Evolutionary conservation across 2,329 filamentous ascomycete species (phyloP), one percentile per base, ranked within the genome.

Genomic region (Alternaria brassicicola): DNA sequence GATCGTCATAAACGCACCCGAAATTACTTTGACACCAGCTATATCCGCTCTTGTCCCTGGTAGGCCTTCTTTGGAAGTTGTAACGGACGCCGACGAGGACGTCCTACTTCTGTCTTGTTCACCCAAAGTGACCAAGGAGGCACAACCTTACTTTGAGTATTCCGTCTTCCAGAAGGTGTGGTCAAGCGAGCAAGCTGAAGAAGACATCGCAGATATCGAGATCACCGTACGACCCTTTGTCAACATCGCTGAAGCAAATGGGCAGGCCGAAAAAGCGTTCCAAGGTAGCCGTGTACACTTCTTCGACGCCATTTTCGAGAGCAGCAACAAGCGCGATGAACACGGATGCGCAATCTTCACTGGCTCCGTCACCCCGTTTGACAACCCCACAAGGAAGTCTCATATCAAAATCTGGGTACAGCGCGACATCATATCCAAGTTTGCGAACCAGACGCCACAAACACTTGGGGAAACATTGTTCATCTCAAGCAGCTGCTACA

Each of bases 131-230:
- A 39, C 45, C 23, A 17, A 41, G 17, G 46, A 50, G 25, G 59
- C 64, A 25, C 61, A 68, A n/a, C 52, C 66, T 4, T 72, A 68
- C 42, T 71, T 71, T 17, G 66, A 72, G 23, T 73, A 71, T 51
- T 58, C 62, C 0, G 33, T 71, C 8, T 62, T 60, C 9, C 62
- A 70, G 19, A 68, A 61, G 15, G n/a, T 57, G 0, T 69, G 67
- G 64, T 46, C 35, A 6, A 39, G 35, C 17, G 15, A 28, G 13
- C 55, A 52, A 2, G 30, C 25, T 19, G 66, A 58, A 41, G 9
- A 47, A 6, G 26, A 52, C 6, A 33, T 28, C 9, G 5, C 21
- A 3, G 45, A 47, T 1, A 54, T 41, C 9, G 61, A 62, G 25
- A 42, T 65, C 12, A 54, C 45, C 26, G 49, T 53, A 4, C 58